These are phyloP conservation scores for Aspergillus sp. DNA, from an alignment of 2,329 filamentous ascomycete species.

Conservation along the genomic window DNA sequence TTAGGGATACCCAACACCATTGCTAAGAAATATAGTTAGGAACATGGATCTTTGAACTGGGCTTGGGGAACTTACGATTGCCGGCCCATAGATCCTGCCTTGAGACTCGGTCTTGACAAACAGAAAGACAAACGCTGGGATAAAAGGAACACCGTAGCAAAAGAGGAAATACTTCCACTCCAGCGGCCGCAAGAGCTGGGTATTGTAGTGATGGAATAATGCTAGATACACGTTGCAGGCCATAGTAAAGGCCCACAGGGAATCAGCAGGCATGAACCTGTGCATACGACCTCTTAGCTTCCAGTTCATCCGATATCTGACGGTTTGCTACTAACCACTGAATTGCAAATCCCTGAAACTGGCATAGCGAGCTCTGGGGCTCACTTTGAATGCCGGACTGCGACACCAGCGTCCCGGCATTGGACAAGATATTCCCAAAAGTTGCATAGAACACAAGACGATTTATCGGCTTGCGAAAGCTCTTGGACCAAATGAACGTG, in stretches of 20 bases:
- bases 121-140: conserved; percentile 57
- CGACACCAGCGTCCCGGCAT: conserved; percentile 64
- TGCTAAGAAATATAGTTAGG: conserved; percentile 25
- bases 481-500: conserved; percentile 10
- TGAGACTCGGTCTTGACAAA: conserved; percentile 46
- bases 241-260: conserved; percentile 68
- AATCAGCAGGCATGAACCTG: conserved; percentile 66
- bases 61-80: not conserved
- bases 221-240: conserved; percentile 70
- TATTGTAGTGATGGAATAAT: conserved; percentile 62
- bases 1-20: conserved; percentile 66
- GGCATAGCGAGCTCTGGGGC: conserved; percentile 53
- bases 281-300: too few species aligned
- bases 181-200: conserved; percentile 52
- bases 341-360: conserved; percentile 66
- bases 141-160: conserved; percentile 63
- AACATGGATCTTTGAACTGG: conserved; percentile 30
- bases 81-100: conserved; percentile 54
- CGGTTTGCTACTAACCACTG: conserved; percentile 54
- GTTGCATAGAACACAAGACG: conserved; percentile 71
- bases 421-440: conserved; percentile 66
- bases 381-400: conserved; percentile 45
- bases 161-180: conserved; percentile 59
- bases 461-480: conserved; percentile 49
- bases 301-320: not conserved